Evolutionary conservation across 2,329 filamentous ascomycete genomes (phyloP).

Genomic region (Fusarium keratoplasticum): DNA sequence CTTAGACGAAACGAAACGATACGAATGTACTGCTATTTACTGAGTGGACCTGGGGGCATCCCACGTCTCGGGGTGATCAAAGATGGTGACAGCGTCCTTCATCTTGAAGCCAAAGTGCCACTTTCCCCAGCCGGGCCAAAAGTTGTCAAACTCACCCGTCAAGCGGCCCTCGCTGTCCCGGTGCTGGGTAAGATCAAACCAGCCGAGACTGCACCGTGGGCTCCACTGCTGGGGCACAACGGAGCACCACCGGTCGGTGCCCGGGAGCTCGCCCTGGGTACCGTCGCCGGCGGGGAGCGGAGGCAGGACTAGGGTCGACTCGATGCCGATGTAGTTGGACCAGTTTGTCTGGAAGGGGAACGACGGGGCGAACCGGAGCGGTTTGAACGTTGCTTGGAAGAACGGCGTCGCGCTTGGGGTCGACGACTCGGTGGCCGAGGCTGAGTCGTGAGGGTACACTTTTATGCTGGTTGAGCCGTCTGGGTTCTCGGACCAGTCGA

Average conservation of each 20-base stretch:
- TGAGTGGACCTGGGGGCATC: constrained; percentile 41
- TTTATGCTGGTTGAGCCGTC: constrained; percentile 54
- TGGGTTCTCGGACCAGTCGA: constrained; percentile 56
- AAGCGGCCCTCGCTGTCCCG: constrained; percentile 38
- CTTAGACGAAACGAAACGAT: background rate
- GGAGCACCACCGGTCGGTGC: constrained; percentile 60
- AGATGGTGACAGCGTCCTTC: constrained; percentile 49
- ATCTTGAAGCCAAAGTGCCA: constrained; percentile 58
- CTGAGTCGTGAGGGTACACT: constrained; percentile 58
- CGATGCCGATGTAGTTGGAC: constrained; percentile 55
- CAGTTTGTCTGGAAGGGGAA: constrained; percentile 58
- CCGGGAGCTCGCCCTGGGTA: constrained; percentile 56
- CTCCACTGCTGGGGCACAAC: constrained; percentile 48
- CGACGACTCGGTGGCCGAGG: constrained; percentile 46
- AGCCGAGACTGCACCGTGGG: constrained; percentile 53
- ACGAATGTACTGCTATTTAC: constrained; percentile 4
- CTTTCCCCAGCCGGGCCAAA: constrained; percentile 59
- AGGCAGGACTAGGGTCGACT: constrained; percentile 59
- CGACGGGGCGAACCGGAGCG: constrained; percentile 54
- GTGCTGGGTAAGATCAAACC: constrained; percentile 60
- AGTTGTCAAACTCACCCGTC: constrained; percentile 51
- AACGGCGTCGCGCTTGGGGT: constrained; percentile 52
- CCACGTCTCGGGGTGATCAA: constrained; percentile 47
- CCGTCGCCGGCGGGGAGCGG: constrained; percentile 57
- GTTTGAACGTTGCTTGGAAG: constrained; percentile 59